phyloP scores from a whole-genome alignment of 2,329 filamentous ascomycete genomes.

The Akanthomyces muscarius region DNA sequence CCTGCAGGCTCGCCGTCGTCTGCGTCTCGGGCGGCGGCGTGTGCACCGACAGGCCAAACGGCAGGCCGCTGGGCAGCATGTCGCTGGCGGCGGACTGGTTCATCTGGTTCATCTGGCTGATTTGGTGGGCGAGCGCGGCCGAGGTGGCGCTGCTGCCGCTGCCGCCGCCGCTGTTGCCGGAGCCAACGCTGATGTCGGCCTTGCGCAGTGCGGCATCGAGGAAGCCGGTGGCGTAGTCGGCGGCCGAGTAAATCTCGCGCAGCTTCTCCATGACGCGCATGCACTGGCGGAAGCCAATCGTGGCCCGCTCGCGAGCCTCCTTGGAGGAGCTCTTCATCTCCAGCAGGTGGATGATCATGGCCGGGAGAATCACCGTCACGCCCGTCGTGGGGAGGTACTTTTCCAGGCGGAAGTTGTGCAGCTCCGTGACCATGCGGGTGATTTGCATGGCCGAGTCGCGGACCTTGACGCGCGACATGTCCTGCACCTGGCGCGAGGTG shows the following conservation, averaged over 20 bases:
- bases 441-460: conserved; percentile 81
- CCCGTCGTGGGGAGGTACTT: conserved; percentile 82
- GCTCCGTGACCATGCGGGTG: conserved; percentile 74
- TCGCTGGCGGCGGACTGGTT: conserved; percentile 20
- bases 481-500: conserved; percentile 66
- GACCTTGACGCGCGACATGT: conserved; percentile 77
- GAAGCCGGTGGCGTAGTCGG: conserved; percentile 94
- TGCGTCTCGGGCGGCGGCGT: conserved; percentile 54
- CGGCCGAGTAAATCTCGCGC: conserved; percentile 84
- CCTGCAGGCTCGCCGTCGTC: conserved; percentile 26
- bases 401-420: conserved; percentile 70
- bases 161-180: conserved; percentile 2
- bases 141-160: neutral
- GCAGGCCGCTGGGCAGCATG: conserved; percentile 34
- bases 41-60: conserved; percentile 37
- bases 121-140: conserved; percentile 24
- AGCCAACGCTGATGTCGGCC: conserved; percentile 68
- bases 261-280: conserved; percentile 88
- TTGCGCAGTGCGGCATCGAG: conserved; percentile 89
- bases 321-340: conserved; percentile 83
- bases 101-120: neutral
- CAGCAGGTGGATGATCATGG: conserved; percentile 88
- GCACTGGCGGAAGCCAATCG: conserved; percentile 82
- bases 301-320: conserved; percentile 65
- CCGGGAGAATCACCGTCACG: conserved; percentile 84